Evolutionary conservation across 768 basidiomycete genomes (phyloP), one percentile per base, ranked within the genome.

Genomic region (Rickenella mellea): DNA sequence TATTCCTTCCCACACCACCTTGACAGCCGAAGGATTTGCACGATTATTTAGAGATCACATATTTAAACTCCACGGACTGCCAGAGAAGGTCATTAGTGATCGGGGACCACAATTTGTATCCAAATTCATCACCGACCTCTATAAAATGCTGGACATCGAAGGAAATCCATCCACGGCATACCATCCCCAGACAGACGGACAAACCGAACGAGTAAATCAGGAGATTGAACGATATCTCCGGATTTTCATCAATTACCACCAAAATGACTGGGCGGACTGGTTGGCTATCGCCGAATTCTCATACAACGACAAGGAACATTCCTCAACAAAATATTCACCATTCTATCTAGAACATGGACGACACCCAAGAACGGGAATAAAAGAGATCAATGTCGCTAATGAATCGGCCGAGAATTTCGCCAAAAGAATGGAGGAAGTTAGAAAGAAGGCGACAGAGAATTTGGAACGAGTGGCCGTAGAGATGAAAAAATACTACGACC

Each of bases 161-260:
- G 38, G 40, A 1, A 59, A 57, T 26, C 47, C 62, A 0, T 61
- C 58, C 6, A 71, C 69, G 0, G 69, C 68, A 1, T 71, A 62
- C 38, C 70, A 70, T 41, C 71, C 70, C 0, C 60, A 68, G 39
- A 62, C 61, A 1, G 61, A 69, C 41, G 65, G 70, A 0, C 63
- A 68, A 31, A 67, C 65, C 0, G 67, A 73, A 41, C 43, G 56
- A 1, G 48, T 61, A 8, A 69, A 72, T 43, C 66, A 68, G 42
- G 51, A 59, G 4, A 21, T 71, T 0, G 66, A 72, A 43, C 56
- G 58, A 10, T 67, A 64, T 44, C 59, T 72, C 0, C 50, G 62
- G 0, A 36, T 59, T 1, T 68, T 58, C 47, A 37, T 49, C 30
- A 58, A 61, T 37, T 52, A 61, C 39, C 45, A 55, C 5, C 60